Conservation (phyloP, 2,329 filamentous ascomycete genomes). For the Fusarium foetens region DNA sequence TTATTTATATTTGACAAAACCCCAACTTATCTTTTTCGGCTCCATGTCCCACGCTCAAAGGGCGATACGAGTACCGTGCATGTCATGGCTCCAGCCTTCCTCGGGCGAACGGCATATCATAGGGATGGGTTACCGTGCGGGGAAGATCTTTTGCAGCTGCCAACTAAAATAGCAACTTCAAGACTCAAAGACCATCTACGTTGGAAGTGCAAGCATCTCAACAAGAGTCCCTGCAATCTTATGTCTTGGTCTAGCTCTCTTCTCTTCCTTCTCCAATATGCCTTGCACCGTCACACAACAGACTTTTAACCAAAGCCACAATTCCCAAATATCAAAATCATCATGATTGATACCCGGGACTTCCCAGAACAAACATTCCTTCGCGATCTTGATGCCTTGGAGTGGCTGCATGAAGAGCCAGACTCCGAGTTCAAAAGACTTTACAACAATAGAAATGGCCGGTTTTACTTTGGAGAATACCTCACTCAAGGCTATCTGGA, state of each 20-base stretch:
- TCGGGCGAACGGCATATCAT: no score
- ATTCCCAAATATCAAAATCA: rapidly evolving
- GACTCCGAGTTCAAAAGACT: rapidly evolving
- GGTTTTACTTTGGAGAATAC: not conserved
- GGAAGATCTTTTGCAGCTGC: not conserved
- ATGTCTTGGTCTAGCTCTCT: slow-evolving; percentile 10
- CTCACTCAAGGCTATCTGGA: rapidly evolving
- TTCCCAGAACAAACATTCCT: not conserved
- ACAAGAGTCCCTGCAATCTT: not conserved
- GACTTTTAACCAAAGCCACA: rapidly evolving
- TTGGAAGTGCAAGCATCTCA: no score
- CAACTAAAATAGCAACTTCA: rapidly evolving
- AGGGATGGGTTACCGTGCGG: no score
- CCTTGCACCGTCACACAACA: rapidly evolving
- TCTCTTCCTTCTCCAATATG: not conserved
- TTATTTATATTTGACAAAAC: rapidly evolving
- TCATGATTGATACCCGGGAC: not conserved
- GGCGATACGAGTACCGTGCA: rapidly evolving
- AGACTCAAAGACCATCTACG: not conserved
- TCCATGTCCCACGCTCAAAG: rapidly evolving
- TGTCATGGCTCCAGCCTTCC: not conserved
- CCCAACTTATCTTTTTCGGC: not conserved
- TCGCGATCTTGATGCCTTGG: not conserved
- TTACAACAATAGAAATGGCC: no score
- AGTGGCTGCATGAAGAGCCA: no score